Evolutionary conservation across 1,284 basidiomycete species (phyloP), one percentile per base, ranked within the genome.

Genomic region (Kwoniella shivajii): DNA sequence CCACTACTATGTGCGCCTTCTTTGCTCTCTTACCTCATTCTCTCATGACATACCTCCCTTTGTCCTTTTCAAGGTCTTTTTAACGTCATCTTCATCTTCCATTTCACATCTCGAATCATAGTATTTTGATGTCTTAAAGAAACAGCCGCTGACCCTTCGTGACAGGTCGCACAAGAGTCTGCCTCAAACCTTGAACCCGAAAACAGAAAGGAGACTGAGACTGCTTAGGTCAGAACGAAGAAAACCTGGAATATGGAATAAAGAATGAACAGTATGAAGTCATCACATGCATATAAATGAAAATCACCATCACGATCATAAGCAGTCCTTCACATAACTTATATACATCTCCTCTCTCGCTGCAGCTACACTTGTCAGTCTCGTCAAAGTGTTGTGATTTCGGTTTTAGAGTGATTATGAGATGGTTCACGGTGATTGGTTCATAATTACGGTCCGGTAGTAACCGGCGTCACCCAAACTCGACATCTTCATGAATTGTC

Each of bases 121-220:
- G n/a, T n/a, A n/a, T n/a, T n/a, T n/a, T n/a, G n/a, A n/a, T n/a
- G n/a, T n/a, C n/a, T n/a, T n/a, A n/a, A n/a, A n/a, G n/a, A n/a
- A n/a, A n/a, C n/a, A n/a, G n/a, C n/a, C n/a, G 11, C 14, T 39
- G 10, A 10, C 26, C 16, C 31, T 24, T 11, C 18, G 9, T 34
- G 6, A 13, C 56, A 57, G 56, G 20, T 26, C 43, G 59, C 59
- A 10, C 54, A 59, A 38, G 38, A 56, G n/a, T 59, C 57, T 5
- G 61, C 61, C 13, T 13, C 54, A 24, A 24, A 37, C 34, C 24
- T 63, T n/a, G 37, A 43, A 38, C 50, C 43, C 27, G 57, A 56
- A 48, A 50, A 50, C 11, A 50, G 60, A 51, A 56, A 59, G 42
- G 60, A 62, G 4, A 54, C 57, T 30, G 60, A 62, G 54, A 56